Base-by-base conservation (phyloP, 1,139 yeast genomes). In the Saccharomyces hybrid region DNA sequence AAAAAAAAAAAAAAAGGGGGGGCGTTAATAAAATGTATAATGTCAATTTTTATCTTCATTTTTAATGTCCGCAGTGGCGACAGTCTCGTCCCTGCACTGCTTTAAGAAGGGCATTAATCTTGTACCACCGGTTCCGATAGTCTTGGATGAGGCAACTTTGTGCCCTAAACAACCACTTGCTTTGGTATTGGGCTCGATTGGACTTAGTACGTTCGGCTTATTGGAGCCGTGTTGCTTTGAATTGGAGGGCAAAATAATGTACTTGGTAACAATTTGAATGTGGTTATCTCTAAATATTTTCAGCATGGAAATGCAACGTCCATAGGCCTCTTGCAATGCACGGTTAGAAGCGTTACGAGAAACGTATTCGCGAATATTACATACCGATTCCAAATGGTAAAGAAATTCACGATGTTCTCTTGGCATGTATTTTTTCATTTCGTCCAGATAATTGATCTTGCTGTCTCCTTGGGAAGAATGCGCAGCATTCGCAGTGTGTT, bases 61-160 rank as follows among this genome's bases (percentile, higher is more conserved):
- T 38, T 38, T 38, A 13, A 13, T 9, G 5, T 14, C n/a, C 13
- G 9, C 25, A 19, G 44, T 9, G 25, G 44, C 44, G 13, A 38
- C 26, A n/a, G 96, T 91, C 70, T 91, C 98, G 72, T 91, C 97
- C 69, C 98, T 81, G 61, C 97, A 91, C 70, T 91, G 97, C 70
- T 90, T 90, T 67, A 91, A 78, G 73, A 91, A 91, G 31, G 97
- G 97, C 58, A 91, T 80, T 63, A 91, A 77, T 0, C 96, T 84
- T 0, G 97, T 91, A 47, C 98, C 97, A 14, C 98, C 98, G 1
- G 98, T 91, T 8, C 98, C 98, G 61, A 83, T 80, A 60, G 81
- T 83, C 60, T 80, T 83, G 52, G 25, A 16, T 13, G 44, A 38
- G 6, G 44, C 44, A 11, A 13, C 11, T 19, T 38, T 38, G 3